Base-by-base conservation (phyloP, 768 basidiomycete genomes). In the Nevesoporus exiguus region DNA sequence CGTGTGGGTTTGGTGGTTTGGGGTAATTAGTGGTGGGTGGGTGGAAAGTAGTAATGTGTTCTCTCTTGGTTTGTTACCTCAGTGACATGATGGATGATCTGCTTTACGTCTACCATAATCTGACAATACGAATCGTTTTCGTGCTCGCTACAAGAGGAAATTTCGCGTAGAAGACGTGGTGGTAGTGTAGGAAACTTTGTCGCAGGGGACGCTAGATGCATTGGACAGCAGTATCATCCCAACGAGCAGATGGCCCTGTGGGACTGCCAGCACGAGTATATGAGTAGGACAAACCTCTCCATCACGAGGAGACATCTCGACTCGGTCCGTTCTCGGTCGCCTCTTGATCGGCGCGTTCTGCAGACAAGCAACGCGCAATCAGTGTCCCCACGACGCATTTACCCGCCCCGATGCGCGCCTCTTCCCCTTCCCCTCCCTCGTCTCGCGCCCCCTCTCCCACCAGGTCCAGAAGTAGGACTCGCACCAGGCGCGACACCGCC, bases 351-450 rank as follows among this genome's bases (percentile, higher is more conserved):
- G 3, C 31, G 31, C 31, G 31, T 11, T 29, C 31, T 33, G 31
- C 31, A 33, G 10, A 14, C 8, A 11, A 33, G 14, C 3, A 34
- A 34, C 2, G 11, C 14, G 27, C 34, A 13, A 15, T 34, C 34
- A 34, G 34, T 34, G 14, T 15, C 27, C 27, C 27, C 14, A 34
- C 34, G 34, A 30, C 25, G 37, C 27, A 49, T 36, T 43, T 61
- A 71, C 14, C 65, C 65, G 5, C 71, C 67, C 17, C 71, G 69
- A 4, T 61, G 49, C 6, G 59, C 68, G 21, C 73, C 65, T 3
- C 73, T 60, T n/a, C 69, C 66, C n/a, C 66, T 57, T 1, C 69
- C 70, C 30, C 71, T 65, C 0, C 67, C 70, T 10, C 71, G 54
- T 29, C 64, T 68, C 25, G 19, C 39, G n/a, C 63, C 49, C 2